Conservation (phyloP, 148 eudicot genomes). For the Pouteria glomerata region DNA sequence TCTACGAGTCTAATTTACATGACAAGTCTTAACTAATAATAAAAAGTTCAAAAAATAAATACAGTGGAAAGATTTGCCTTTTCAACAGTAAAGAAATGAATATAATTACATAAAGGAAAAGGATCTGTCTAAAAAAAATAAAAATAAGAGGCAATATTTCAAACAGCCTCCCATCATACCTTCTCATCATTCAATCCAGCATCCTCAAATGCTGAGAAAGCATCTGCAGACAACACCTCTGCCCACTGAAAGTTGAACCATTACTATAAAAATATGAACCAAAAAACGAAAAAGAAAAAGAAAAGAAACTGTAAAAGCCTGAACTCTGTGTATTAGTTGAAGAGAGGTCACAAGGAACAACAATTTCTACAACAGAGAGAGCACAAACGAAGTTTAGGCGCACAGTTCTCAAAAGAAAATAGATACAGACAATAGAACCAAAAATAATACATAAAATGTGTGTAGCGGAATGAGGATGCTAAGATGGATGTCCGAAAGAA, state of each 20-base stretch:
- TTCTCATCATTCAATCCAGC: slow-evolving; percentile 73
- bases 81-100: neutral
- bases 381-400: neutral
- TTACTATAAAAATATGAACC: neutral
- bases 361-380: neutral
- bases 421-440: neutral
- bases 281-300: neutral
- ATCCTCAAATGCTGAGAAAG: slow-evolving; percentile 98
- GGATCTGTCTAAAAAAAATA: neutral
- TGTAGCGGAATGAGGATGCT: neutral
- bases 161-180: slow-evolving; percentile 33
- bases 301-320: neutral
- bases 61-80: neutral
- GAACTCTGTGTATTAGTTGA: neutral
- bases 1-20: neutral
- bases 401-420: neutral
- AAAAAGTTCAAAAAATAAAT: neutral
- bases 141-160: neutral
- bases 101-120: neutral
- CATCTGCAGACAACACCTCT: slow-evolving; percentile 98
- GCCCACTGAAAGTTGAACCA: slow-evolving; percentile 70
- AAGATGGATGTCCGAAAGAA: too few species aligned
- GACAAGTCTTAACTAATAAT: neutral
- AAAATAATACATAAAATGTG: neutral
- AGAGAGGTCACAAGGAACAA: neutral